These are phyloP conservation scores for Golubevia pallescens DNA, from an alignment of 1,284 basidiomycete genomes.

Conservation along the genomic window DNA sequence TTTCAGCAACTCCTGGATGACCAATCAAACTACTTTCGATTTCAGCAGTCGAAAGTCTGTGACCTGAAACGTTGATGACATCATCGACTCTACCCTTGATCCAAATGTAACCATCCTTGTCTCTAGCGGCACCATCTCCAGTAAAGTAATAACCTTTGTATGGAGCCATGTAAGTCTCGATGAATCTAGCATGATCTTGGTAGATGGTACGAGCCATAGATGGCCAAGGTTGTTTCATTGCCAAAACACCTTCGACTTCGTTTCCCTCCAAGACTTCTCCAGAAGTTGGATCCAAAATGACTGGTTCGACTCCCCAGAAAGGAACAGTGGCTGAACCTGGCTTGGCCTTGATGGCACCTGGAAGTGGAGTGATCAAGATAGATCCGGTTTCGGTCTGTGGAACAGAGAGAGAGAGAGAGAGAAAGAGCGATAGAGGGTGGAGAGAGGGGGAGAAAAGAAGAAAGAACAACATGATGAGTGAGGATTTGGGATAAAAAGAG, in stretches of 20 bases:
- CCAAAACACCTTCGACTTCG: constrained; percentile 89
- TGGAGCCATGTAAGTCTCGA: constrained; percentile 90
- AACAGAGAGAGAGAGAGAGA: constrained; percentile 6
- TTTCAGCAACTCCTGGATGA: constrained; percentile 93
- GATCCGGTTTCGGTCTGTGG: constrained; percentile 94
- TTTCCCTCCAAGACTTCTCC: constrained; percentile 80
- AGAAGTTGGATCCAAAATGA: constrained; percentile 81
- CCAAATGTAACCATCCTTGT: constrained; percentile 94
- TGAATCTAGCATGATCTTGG: constrained; percentile 86
- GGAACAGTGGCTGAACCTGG: constrained; percentile 95
- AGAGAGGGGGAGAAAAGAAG: background rate
- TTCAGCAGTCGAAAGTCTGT: constrained; percentile 94
- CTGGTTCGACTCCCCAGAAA: constrained; percentile 93
- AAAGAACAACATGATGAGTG: background rate
- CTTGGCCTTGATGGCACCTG: constrained; percentile 93
- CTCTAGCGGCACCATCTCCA: constrained; percentile 91
- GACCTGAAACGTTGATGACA: constrained; percentile 74
- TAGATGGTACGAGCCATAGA: constrained; percentile 94
- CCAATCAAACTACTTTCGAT: constrained; percentile 94
- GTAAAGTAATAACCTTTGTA: constrained; percentile 84
- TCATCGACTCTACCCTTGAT: constrained; percentile 97
- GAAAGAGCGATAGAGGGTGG: too few species aligned
- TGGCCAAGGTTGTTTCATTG: constrained; percentile 87
- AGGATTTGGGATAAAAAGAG: background rate
- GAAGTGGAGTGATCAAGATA: constrained; percentile 92